phyloP scores from a whole-genome alignment of 176 grass and related monocot species.

The Phyllostachys edulis region DNA sequence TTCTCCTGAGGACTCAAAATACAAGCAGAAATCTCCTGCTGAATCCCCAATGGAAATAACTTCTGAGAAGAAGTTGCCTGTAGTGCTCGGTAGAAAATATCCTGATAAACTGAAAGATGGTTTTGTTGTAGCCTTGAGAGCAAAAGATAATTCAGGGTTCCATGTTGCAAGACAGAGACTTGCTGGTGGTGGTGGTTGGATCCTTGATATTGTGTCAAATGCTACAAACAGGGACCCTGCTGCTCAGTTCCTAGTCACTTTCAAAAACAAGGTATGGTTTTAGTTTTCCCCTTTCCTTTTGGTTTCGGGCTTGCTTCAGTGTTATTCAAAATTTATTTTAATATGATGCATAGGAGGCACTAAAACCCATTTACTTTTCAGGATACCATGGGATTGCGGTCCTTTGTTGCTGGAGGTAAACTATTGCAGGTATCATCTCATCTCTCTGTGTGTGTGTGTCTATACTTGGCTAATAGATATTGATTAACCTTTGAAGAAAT shows the following conservation, averaged over 20 bases:
- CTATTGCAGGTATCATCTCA: slow-evolving; percentile 70
- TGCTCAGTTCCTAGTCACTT: slow-evolving; percentile 85
- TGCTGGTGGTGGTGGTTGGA: slow-evolving; percentile 76
- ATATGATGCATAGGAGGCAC: background rate
- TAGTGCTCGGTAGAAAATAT: slow-evolving; percentile 39
- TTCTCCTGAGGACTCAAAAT: slow-evolving; percentile 83
- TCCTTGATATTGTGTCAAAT: slow-evolving; percentile 85
- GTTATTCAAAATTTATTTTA: slow-evolving; percentile 4
- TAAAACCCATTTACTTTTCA: slow-evolving; percentile 33
- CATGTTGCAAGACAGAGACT: slow-evolving; percentile 74
- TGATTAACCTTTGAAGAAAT: slow-evolving; percentile 12
- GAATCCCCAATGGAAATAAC: slow-evolving; percentile 73
- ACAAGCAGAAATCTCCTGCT: slow-evolving; percentile 59
- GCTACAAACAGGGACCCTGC: slow-evolving; percentile 90
- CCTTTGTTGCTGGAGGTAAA: slow-evolving; percentile 91
- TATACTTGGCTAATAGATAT: background rate
- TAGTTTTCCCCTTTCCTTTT: background rate
- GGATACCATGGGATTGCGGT: slow-evolving; percentile 85
- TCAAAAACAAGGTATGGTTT: slow-evolving; percentile 66
- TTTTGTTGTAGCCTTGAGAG: slow-evolving; percentile 70
- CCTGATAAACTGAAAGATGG: slow-evolving; percentile 79
- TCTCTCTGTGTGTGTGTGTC: background rate
- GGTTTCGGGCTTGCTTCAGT: slow-evolving; percentile 4
- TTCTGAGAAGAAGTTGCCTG: slow-evolving; percentile 47
- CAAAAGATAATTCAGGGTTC: slow-evolving; percentile 67